phyloP scores from a whole-genome alignment of 202 grass and related monocot genomes.

The Setaria viridis region DNA sequence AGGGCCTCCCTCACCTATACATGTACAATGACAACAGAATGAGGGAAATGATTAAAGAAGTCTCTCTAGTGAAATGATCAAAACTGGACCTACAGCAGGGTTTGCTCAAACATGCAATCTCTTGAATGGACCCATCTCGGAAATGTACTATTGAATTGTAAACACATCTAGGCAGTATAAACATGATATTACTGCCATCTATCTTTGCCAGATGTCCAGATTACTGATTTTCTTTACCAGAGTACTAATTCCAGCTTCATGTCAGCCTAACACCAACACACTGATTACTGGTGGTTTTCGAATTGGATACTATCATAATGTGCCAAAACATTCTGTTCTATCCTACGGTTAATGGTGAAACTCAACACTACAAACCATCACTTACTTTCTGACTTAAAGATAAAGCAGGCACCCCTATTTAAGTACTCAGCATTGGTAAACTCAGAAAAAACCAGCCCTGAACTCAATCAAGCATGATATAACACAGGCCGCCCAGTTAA shows the following conservation, averaged over 20 bases:
- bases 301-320: slow-evolving; percentile 3
- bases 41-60: slow-evolving; percentile 18
- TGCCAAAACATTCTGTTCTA: background rate
- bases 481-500: background rate
- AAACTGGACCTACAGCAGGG: slow-evolving; percentile 3
- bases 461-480: background rate
- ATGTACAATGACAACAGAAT: slow-evolving; percentile 42
- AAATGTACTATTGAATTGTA: slow-evolving; percentile 19
- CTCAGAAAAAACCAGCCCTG: background rate
- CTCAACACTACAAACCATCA: background rate
- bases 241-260: slow-evolving; percentile 19
- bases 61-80: slow-evolving; percentile 9
- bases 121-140: slow-evolving; percentile 9
- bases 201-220: background rate
- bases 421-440: slow-evolving; percentile 1
- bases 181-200: background rate
- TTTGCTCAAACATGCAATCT: slow-evolving; percentile 12
- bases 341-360: background rate
- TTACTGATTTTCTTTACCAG: slow-evolving; percentile 13
- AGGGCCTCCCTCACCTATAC: slow-evolving; percentile 86
- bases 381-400: background rate
- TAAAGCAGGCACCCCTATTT: background rate
- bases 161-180: slow-evolving; percentile 11
- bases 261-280: slow-evolving; percentile 5
- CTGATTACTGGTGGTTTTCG: background rate